These are phyloP conservation scores for Apiospora pterosperma DNA, from an alignment of 2,329 filamentous ascomycete genomes.

Conservation along the genomic window DNA sequence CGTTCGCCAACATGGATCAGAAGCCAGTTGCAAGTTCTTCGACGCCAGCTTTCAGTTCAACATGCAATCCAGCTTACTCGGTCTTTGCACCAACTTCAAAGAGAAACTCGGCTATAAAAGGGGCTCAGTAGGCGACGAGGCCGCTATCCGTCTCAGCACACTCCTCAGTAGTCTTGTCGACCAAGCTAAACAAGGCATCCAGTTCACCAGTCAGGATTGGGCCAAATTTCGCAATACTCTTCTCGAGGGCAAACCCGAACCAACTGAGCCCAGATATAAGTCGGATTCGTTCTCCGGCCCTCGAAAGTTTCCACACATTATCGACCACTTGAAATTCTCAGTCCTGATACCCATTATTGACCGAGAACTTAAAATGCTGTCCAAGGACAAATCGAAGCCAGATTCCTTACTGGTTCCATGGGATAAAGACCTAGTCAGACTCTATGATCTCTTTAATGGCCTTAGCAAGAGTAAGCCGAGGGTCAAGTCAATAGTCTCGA, in stretches of 20 bases:
- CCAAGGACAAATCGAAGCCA: conserved; percentile 10
- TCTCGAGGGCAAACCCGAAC: conserved; percentile 20
- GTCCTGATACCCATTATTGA: conserved; percentile 43
- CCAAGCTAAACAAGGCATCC: conserved; percentile 51
- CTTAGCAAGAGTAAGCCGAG: neutral
- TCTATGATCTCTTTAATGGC: neutral
- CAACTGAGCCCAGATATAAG: conserved; percentile 39
- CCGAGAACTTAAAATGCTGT: conserved; percentile 31
- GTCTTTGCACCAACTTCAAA: conserved; percentile 61
- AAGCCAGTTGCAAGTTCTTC: conserved; percentile 45
- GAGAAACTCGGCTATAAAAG: conserved; percentile 60
- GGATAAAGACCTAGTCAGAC: neutral
- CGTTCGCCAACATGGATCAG: conserved; percentile 12
- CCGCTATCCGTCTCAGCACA: conserved; percentile 47
- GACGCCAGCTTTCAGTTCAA: conserved; percentile 54
- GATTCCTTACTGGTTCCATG: neutral
- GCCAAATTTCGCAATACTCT: conserved; percentile 27
- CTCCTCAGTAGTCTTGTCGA: conserved; percentile 55
- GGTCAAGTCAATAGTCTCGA: neutral
- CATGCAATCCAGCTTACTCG: conserved; percentile 54
- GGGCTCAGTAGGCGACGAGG: conserved; percentile 41
- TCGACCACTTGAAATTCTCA: conserved; percentile 59
- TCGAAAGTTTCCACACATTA: conserved; percentile 43
- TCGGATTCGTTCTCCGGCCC: conserved; percentile 25
- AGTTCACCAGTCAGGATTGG: conserved; percentile 44